Conservation (phyloP, 2,329 filamentous ascomycete species). For the Epicoccum sorghinum region DNA sequence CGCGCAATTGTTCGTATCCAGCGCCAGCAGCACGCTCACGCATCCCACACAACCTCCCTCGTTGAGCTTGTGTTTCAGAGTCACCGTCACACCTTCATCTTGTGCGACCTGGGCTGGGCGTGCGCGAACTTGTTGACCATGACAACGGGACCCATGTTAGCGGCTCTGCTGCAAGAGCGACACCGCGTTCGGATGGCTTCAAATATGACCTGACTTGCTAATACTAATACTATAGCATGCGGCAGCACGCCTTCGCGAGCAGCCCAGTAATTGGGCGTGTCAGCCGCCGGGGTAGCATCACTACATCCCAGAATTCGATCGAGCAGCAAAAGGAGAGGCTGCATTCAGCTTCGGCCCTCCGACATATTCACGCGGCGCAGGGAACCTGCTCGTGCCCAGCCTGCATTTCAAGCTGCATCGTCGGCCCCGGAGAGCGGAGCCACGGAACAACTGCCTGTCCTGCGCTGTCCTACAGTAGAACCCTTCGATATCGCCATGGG, state of each 20-base stretch:
- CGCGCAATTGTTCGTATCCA: background rate
- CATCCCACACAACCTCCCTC: slow-evolving; percentile 8
- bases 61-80: slow-evolving; percentile 19
- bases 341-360: slow-evolving; percentile 21
- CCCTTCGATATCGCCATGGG: background rate
- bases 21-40: background rate
- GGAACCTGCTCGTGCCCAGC: slow-evolving; percentile 21
- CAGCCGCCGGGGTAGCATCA: background rate
- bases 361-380: slow-evolving; percentile 7
- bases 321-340: slow-evolving; percentile 11
- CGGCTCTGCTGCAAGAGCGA: slow-evolving; percentile 20
- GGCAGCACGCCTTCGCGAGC: slow-evolving; percentile 1
- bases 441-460: slow-evolving; percentile 2
- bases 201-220: background rate
- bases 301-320: background rate
- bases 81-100: slow-evolving; percentile 12
- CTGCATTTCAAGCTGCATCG: slow-evolving; percentile 6
- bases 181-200: slow-evolving; percentile 1
- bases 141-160: slow-evolving; percentile 20
- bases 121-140: slow-evolving; percentile 21
- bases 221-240: background rate
- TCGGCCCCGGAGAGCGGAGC: slow-evolving; percentile 3
- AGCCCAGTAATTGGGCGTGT: slow-evolving; percentile 1
- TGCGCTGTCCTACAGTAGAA: slow-evolving; percentile 3
- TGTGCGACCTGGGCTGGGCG: slow-evolving; percentile 17